Conservation (phyloP, 2,329 filamentous ascomycete species). For the Exophiala aquamarina region DNA sequence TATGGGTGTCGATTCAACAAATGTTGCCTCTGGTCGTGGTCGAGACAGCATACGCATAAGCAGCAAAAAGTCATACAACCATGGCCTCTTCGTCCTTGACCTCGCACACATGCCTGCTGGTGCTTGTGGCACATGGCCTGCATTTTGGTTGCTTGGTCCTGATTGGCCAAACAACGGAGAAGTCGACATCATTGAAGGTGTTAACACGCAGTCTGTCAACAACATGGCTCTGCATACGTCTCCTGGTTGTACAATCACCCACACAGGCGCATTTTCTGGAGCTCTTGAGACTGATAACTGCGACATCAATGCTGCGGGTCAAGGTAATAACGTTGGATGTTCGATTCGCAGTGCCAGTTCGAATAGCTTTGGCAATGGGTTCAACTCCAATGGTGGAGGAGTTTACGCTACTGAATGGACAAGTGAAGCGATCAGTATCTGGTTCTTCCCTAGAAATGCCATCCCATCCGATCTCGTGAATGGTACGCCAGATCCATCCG, state of each 20-base stretch:
- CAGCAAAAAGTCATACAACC: slow-evolving; percentile 62
- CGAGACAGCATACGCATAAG: slow-evolving; percentile 70
- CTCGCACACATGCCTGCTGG: slow-evolving; percentile 73
- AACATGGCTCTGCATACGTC: slow-evolving; percentile 68
- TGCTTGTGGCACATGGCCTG: slow-evolving; percentile 73
- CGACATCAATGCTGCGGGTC: slow-evolving; percentile 48
- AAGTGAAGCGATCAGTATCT: slow-evolving; percentile 68
- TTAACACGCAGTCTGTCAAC: slow-evolving; percentile 62
- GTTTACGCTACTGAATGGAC: slow-evolving; percentile 80
- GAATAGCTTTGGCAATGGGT: slow-evolving; percentile 63
- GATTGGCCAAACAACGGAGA: slow-evolving; percentile 65
- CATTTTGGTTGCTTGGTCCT: slow-evolving; percentile 56
- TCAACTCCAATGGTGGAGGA: slow-evolving; percentile 69
- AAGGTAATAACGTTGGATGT: slow-evolving; percentile 59
- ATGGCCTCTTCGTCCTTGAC: slow-evolving; percentile 71
- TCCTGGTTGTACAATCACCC: slow-evolving; percentile 57
- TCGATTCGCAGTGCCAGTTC: slow-evolving; percentile 53
- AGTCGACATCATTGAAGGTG: slow-evolving; percentile 72
- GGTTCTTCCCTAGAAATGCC: slow-evolving; percentile 70
- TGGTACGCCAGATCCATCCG: slow-evolving; percentile 61
- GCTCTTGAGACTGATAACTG: slow-evolving; percentile 57
- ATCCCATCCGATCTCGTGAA: slow-evolving; percentile 65
- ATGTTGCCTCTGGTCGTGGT: slow-evolving; percentile 56
- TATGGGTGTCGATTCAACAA: slow-evolving; percentile 68
- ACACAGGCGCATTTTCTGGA: slow-evolving; percentile 47